Conservation (phyloP, 257 asterid genomes). For the Plantago ovata region DNA sequence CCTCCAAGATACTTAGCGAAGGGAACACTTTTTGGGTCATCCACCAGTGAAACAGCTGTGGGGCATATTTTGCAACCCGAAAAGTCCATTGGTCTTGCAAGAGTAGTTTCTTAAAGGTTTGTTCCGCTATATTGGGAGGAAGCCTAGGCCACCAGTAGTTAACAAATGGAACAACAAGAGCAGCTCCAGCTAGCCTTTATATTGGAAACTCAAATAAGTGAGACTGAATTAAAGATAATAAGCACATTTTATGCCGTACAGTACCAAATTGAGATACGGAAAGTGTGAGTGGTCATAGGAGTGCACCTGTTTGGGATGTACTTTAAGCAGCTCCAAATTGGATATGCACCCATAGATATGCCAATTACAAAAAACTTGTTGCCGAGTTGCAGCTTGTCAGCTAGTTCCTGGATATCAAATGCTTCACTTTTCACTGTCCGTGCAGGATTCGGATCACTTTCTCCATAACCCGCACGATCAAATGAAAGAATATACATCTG, state of each 20-base stretch:
- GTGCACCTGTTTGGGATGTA: constrained; percentile 62
- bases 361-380: constrained; percentile 66
- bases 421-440: constrained; percentile 76
- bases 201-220: background rate
- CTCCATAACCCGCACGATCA: constrained; percentile 96
- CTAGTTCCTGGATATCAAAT: constrained; percentile 82
- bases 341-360: constrained; percentile 77
- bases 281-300: background rate
- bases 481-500: constrained; percentile 55
- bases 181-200: constrained; percentile 66
- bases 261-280: background rate
- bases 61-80: constrained; percentile 59
- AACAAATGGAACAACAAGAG: constrained; percentile 70
- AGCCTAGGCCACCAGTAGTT: constrained; percentile 73
- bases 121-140: constrained; percentile 47
- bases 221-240: background rate
- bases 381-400: constrained; percentile 69
- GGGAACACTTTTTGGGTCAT: constrained; percentile 82
- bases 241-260: background rate
- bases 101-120: constrained; percentile 31
- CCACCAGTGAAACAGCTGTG: constrained; percentile 82
- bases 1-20: constrained; percentile 44
- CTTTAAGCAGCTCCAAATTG: constrained; percentile 79
- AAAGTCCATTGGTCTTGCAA: constrained; percentile 50
- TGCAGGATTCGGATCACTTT: constrained; percentile 80